These are phyloP conservation scores for Calvatia gigantea DNA, from an alignment of 768 basidiomycete genomes.

Conservation along the genomic window DNA sequence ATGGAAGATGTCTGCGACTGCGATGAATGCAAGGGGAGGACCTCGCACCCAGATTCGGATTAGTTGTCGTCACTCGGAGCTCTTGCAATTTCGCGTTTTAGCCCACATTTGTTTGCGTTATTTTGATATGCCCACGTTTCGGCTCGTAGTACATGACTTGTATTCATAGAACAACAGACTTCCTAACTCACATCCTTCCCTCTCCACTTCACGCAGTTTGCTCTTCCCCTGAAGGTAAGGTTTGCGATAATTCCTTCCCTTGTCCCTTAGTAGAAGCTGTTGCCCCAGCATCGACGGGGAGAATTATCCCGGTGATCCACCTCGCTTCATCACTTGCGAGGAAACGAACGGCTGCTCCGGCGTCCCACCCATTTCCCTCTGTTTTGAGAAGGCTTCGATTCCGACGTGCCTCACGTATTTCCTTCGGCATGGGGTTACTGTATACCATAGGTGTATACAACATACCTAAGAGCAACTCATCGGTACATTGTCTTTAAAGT, in stretches of 20 bases:
- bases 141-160: background rate
- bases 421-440: slow-evolving; percentile 29
- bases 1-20: slow-evolving; percentile 4
- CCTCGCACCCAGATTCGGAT: background rate
- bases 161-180: background rate
- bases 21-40: slow-evolving; percentile 1
- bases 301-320: slow-evolving; percentile 38
- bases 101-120: too few species aligned
- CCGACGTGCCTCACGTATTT: slow-evolving; percentile 32
- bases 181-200: background rate
- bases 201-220: background rate
- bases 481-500: background rate
- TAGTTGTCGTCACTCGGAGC: background rate
- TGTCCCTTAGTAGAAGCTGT: slow-evolving; percentile 28
- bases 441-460: slow-evolving; percentile 41
- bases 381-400: slow-evolving; percentile 34
- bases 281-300: slow-evolving; percentile 39
- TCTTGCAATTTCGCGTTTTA: too few species aligned
- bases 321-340: slow-evolving; percentile 38
- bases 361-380: slow-evolving; percentile 43
- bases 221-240: slow-evolving; percentile 5
- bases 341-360: slow-evolving; percentile 35
- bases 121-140: background rate
- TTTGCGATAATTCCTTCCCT: background rate
- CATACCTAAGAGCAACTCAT: slow-evolving; percentile 26